Conservation (phyloP, 179 eudicot genomes). For the Silene coronaria region DNA sequence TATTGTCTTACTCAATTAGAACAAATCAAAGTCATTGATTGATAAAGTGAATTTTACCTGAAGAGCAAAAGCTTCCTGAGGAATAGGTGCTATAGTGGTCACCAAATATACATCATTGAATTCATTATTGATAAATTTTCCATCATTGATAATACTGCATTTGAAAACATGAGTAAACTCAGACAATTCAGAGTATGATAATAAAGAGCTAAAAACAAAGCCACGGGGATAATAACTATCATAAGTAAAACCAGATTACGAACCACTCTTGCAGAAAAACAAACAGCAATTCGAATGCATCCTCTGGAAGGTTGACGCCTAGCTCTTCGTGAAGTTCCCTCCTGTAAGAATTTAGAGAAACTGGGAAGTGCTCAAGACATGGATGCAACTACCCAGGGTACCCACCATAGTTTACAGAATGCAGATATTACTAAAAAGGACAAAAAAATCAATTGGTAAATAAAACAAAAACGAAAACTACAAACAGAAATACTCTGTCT, state of each 20-base stretch:
- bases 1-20: not conserved
- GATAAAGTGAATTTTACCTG: conserved; percentile 47
- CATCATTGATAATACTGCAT: conserved; percentile 76
- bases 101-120: conserved; percentile 84
- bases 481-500: not conserved
- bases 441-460: not conserved
- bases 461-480: not conserved
- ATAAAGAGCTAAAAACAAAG: conserved; percentile 16
- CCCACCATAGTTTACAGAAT: not conserved
- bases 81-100: conserved; percentile 76
- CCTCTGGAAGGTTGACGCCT: conserved; percentile 75
- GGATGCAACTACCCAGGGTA: not conserved
- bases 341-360: conserved; percentile 35
- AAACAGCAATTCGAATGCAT: conserved; percentile 84
- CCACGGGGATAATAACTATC: not conserved
- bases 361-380: not conserved
- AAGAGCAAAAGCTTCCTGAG: conserved; percentile 83
- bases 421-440: not conserved
- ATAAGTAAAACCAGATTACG: conserved; percentile 20
- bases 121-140: conserved; percentile 80
- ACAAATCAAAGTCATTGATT: not conserved
- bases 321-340: conserved; percentile 98
- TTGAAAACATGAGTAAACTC: not conserved
- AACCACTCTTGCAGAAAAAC: conserved; percentile 70
- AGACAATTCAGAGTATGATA: not conserved